Base-by-base conservation (phyloP, 2,329 filamentous ascomycete species). In the Aspergillus vadensis region DNA sequence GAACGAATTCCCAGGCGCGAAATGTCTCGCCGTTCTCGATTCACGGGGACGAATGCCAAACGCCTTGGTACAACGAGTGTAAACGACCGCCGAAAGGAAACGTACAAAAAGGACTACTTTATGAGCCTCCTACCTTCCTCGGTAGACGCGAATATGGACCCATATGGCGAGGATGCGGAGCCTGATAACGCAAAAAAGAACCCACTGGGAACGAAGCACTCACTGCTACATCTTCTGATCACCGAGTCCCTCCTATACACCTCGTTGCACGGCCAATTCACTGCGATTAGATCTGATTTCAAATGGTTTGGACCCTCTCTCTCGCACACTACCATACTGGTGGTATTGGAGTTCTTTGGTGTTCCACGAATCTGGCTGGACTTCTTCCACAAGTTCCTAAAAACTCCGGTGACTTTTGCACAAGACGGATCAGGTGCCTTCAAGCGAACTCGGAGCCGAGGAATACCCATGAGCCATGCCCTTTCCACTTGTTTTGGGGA, bases 401-500 rank as follows among this genome's bases (percentile, higher is more conserved):
- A 84, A 64, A 81, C 84, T 0, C 87, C 87, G 0, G 73, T 89
- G 43, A 82, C 80, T 57, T 88, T 89, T 62, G 67, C 75, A 1
- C 79, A 85, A 1, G 85, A 88, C 53, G 82, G 82, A 2, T 71
- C 80, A 0, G 72, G 77, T 2, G 78, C 77, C 0, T 61, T 77
- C 12, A 65, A 77, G 2, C 81, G 79, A 5, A 73, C 74, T 6
- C 80, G 87, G 9, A 81, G 79, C 57, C 80, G 85, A 15, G 87
- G 87, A 7, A 81, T 86, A 1, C 87, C 87, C 0, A 82, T 86
- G 53, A 83, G 83, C 4, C 85, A 89, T 67, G 76, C 81, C 0
- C 76, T 90, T 1, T 86, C 84, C 21, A 82, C 86, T 36, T 75
- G 85, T 8, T 82, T 89, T 57, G 83, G 85, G 0, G 88, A 90